These are phyloP conservation scores for Lactarius sp. DNA, from an alignment of 768 basidiomycete species.

Conservation along the genomic window DNA sequence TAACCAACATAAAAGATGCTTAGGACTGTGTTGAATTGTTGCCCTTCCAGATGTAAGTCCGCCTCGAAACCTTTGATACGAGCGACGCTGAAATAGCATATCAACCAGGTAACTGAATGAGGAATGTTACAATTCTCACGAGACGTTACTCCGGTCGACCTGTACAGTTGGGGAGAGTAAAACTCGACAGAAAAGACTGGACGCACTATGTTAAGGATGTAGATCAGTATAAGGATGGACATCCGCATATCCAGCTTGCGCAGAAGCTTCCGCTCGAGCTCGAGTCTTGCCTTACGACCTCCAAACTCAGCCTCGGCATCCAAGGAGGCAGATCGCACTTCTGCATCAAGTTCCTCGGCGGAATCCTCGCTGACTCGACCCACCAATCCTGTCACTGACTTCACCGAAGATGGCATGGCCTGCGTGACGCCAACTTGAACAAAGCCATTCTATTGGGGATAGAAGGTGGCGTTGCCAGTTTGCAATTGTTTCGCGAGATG, in stretches of 20 bases:
- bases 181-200: background rate
- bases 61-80: constrained; percentile 66
- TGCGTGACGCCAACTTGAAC: no score
- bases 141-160: constrained; percentile 70
- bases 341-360: background rate
- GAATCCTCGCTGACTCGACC: background rate
- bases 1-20: constrained; percentile 69
- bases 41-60: constrained; percentile 56
- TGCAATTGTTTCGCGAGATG: no score
- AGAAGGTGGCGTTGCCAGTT: background rate
- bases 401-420: constrained; percentile 24
- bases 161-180: constrained; percentile 28
- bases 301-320: constrained; percentile 36
- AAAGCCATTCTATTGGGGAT: no score
- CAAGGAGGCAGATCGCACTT: background rate
- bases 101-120: background rate
- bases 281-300: constrained; percentile 35
- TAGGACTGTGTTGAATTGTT: constrained; percentile 62
- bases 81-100: constrained; percentile 47
- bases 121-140: constrained; percentile 36
- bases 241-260: constrained; percentile 41
- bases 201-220: constrained; percentile 45
- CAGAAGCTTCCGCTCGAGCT: constrained; percentile 41
- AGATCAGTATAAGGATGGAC: constrained; percentile 42
- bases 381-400: background rate